A percentile compares a stretch with the other conserved stretches of the same genome.
Evolutionary conservation across 768 basidiomycete species (phyloP).

Genomic region (Suillus cothurnatus): DNA sequence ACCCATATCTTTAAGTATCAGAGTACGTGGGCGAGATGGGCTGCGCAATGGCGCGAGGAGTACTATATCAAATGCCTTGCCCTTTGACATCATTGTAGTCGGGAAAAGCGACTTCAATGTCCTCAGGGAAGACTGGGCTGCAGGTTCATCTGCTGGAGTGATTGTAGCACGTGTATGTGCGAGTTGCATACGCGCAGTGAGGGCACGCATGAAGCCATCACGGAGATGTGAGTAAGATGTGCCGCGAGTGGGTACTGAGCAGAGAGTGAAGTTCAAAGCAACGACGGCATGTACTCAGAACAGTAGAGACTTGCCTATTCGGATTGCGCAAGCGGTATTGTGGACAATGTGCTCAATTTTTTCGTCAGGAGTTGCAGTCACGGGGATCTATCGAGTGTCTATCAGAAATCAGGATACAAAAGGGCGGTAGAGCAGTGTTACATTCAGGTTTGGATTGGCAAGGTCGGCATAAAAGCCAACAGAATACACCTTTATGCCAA

Average conservation of each 20-base stretch:
- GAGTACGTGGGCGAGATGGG: conserved; percentile 48
- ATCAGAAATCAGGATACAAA: conserved; percentile 3
- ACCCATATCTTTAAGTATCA: conserved; percentile 76
- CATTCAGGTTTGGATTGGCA: conserved; percentile 60
- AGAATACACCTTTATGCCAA: conserved; percentile 86
- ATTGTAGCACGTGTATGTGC: conserved; percentile 54
- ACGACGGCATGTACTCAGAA: background rate
- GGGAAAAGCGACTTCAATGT: conserved; percentile 80
- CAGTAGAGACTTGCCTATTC: conserved; percentile 57
- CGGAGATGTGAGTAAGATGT: conserved; percentile 81
- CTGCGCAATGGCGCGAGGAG: conserved; percentile 54
- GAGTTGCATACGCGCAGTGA: conserved; percentile 60
- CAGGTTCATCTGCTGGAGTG: conserved; percentile 58
- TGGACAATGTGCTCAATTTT: conserved; percentile 69
- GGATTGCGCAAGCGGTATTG: conserved; percentile 70
- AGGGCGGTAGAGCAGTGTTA: conserved; percentile 28
- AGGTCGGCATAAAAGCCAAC: conserved; percentile 90
- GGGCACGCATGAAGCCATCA: conserved; percentile 79
- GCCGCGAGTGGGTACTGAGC: conserved; percentile 73
- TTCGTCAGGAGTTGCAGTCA: conserved; percentile 60
- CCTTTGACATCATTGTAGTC: conserved; percentile 65
- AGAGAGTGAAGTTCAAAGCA: conserved; percentile 7
- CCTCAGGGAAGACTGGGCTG: conserved; percentile 62
- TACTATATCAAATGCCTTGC: conserved; percentile 68
- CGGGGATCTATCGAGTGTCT: conserved; percentile 46